These are phyloP conservation scores for Kodamaea fukazawae DNA, from an alignment of 805 yeast species.

Conservation along the genomic window DNA sequence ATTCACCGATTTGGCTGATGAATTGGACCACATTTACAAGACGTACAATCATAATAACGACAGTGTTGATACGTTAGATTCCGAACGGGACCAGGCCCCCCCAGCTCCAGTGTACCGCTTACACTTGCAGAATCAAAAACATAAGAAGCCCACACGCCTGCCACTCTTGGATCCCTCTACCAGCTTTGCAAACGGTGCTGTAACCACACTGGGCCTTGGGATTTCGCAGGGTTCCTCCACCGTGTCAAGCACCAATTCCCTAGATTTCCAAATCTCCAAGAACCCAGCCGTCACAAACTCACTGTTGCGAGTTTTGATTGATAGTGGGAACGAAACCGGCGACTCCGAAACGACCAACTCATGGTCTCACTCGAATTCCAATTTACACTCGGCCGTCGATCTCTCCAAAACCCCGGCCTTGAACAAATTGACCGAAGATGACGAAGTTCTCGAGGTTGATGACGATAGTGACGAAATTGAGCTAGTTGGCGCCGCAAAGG, in stretches of 20 bases:
- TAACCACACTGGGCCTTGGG: background rate
- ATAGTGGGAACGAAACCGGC: slow-evolving; percentile 15
- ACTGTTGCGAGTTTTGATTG: slow-evolving; percentile 36
- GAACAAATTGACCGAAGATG: slow-evolving; percentile 8
- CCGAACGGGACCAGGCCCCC: slow-evolving; percentile 18
- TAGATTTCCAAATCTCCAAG: slow-evolving; percentile 24
- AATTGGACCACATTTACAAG: slow-evolving; percentile 27
- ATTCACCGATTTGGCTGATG: slow-evolving; percentile 17
- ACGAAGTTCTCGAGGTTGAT: slow-evolving; percentile 12
- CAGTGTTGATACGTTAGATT: slow-evolving; percentile 29
- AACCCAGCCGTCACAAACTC: slow-evolving; percentile 30
- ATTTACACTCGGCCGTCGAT: slow-evolving; percentile 1
- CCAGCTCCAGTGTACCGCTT: slow-evolving; percentile 6
- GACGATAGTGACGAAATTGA: slow-evolving; percentile 6
- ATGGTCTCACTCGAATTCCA: background rate
- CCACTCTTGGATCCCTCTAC: too few relatives aligned
- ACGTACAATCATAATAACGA: slow-evolving; percentile 13
- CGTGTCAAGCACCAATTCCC: slow-evolving; percentile 14
- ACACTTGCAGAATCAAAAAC: slow-evolving; percentile 8
- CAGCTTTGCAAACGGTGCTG: too few relatives aligned
- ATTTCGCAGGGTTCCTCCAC: background rate
- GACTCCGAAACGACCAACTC: slow-evolving; percentile 1
- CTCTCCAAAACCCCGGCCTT: slow-evolving; percentile 4
- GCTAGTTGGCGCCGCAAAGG: slow-evolving; percentile 10
- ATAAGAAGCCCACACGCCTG: too few relatives aligned